Percentiles rank a stretch among this genome's conserved stretches.
Conservation (phyloP, 2,329 filamentous ascomycete genomes). For the Didymella lethalis region DNA sequence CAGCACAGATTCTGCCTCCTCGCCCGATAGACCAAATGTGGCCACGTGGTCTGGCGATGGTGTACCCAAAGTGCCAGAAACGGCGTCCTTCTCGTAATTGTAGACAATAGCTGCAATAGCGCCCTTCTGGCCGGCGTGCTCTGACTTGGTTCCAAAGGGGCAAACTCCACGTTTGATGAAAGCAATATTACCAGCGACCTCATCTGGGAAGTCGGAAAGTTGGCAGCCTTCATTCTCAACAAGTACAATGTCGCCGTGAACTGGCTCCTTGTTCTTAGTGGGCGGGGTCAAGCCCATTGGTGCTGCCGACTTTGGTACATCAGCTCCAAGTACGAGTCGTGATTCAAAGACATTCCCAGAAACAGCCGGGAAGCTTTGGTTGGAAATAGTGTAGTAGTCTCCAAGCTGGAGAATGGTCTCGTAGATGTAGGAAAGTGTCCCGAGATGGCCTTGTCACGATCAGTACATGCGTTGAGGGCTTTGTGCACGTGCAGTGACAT, state of each 20-base stretch:
- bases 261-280: constrained; percentile 49
- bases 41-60: constrained; percentile 67
- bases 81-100: constrained; percentile 71
- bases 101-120: constrained; percentile 78
- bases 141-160: constrained; percentile 75
- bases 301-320: constrained; percentile 45
- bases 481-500: constrained; percentile 29
- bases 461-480: constrained; percentile 14
- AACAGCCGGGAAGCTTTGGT: constrained; percentile 49
- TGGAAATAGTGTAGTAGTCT: constrained; percentile 52
- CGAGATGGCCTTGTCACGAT: constrained; percentile 39
- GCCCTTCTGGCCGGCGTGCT: constrained; percentile 72
- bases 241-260: constrained; percentile 46
- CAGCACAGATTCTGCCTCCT: constrained; percentile 64
- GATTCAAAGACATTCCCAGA: constrained; percentile 49
- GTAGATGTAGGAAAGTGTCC: constrained; percentile 51
- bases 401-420: constrained; percentile 48
- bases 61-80: constrained; percentile 72
- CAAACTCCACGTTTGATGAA: constrained; percentile 76
- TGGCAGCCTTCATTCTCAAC: constrained; percentile 47
- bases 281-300: constrained; percentile 49
- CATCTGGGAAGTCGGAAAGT: constrained; percentile 66
- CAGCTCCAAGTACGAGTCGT: constrained; percentile 45
- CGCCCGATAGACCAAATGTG: constrained; percentile 72
- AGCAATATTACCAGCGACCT: constrained; percentile 70